These are phyloP conservation scores for Terana coerulea DNA, from an alignment of 768 basidiomycete species.

Conservation along the genomic window DNA sequence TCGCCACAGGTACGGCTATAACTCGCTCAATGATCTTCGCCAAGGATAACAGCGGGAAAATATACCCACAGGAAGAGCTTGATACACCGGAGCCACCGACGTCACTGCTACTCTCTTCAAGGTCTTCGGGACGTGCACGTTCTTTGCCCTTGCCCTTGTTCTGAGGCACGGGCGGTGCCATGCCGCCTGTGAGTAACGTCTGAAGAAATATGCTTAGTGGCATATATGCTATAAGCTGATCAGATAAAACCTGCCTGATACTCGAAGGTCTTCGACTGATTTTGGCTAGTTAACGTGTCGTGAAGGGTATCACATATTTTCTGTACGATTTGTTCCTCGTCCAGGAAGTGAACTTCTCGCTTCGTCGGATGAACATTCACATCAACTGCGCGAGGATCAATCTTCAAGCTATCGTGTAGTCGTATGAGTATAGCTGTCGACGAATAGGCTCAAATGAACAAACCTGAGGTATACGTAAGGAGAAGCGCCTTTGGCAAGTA, in stretches of 20 bases:
- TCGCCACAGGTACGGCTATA: conserved; percentile 23
- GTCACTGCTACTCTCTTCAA: conserved; percentile 28
- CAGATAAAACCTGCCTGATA: conserved; percentile 51
- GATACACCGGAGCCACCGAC: conserved; percentile 22
- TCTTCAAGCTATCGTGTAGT: conserved; percentile 52
- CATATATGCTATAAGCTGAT: neutral
- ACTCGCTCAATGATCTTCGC: neutral
- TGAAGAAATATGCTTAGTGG: conserved; percentile 19
- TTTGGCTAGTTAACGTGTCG: conserved; percentile 54
- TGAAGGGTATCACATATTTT: conserved; percentile 73
- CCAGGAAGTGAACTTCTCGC: conserved; percentile 90
- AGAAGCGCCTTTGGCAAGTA: conserved; percentile 84
- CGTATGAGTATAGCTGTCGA: neutral
- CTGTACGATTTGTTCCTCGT: conserved; percentile 85
- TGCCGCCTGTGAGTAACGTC: conserved; percentile 60
- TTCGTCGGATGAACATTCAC: conserved; percentile 99
- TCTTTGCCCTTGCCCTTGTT: conserved; percentile 37
- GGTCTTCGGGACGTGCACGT: conserved; percentile 21
- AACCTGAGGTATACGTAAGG: conserved; percentile 96
- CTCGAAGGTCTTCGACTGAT: conserved; percentile 58
- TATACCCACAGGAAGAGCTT: neutral
- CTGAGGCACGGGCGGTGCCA: conserved; percentile 26
- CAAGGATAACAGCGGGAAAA: neutral
- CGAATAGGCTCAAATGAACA: conserved; percentile 8
- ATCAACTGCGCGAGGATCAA: conserved; percentile 86